Base-by-base conservation (phyloP, 306 rosid genomes). In the Glycyrrhiza uralensis region DNA sequence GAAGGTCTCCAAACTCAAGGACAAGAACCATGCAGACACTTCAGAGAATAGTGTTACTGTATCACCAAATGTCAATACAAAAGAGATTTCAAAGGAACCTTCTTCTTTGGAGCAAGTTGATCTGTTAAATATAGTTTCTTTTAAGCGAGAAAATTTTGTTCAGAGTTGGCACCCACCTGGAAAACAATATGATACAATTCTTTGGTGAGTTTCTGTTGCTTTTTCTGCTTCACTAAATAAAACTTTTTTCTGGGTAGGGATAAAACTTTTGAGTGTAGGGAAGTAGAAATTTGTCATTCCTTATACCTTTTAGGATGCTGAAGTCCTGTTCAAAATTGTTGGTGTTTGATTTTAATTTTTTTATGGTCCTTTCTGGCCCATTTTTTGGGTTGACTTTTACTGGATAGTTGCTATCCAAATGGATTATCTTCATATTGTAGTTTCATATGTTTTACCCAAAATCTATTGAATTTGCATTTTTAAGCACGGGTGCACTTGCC, bases 91-190 rank as follows among this genome's bases (percentile, higher is more conserved):
- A 56, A 69, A 39, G 38, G 75, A 84, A 41, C 60, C 18, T 60
- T 41, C 83, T 51, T 72, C 83, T 70, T 62, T 64, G 9, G 76
- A 47, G 58, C 72, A 77, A 70, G 68, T 33, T 47, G 77, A 84
- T 79, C 93, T 94, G 28, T 38, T 1, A 42, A 67, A 35, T 19
- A 49, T 81, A 49, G 90, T 94, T 65, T 91, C 96, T 35, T 94
- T 94, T 74, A 76, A 39, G 80, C 83, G 79, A 17, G 90, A 89
- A 73, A 90, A 91, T 82, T 86, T 91, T 84, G 89, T 94, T 72
- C 81, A 64, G 30, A 79, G 71, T 72, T 78, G 23, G 24, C 76
- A 71, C 57, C 81, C 87, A 63, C 84, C 63, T 0, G 92, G 85
- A 49, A 84, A 80, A 78, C 71, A 69, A 12, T 94, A 87, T 78